Evolutionary conservation across 371 early-diverging fungal genomes (phyloP).

Genomic region (Cokeromyces recurvatus): DNA sequence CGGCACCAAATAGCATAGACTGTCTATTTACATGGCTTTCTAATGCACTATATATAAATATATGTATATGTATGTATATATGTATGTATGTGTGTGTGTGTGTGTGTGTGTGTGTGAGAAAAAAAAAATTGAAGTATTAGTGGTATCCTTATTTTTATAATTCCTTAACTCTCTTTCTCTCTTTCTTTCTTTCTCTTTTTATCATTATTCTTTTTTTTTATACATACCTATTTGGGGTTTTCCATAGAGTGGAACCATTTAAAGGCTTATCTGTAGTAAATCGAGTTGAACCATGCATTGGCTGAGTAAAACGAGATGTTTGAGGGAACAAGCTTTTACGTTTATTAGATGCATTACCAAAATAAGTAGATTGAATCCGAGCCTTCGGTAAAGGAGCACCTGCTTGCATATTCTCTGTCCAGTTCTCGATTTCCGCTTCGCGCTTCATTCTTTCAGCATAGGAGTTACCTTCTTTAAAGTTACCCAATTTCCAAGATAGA

Average conservation of each 20-base stretch:
- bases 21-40: constrained; percentile 14
- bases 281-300: constrained; percentile 37
- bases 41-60: constrained; percentile 2
- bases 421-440: constrained; percentile 54
- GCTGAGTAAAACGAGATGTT: constrained; percentile 42
- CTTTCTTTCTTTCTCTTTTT: no score
- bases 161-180: no score
- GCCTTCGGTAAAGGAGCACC: constrained; percentile 26
- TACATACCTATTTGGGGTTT: constrained; percentile 27
- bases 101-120: no score
- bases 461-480: constrained; percentile 41
- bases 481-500: constrained; percentile 59
- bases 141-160: no score
- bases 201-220: no score
- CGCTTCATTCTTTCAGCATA: constrained; percentile 53
- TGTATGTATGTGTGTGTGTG: no score
- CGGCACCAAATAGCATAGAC: constrained; percentile 6
- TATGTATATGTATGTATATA: background rate
- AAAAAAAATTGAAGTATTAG: constrained; percentile 1
- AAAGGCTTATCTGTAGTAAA: constrained; percentile 29
- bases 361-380: constrained; percentile 3
- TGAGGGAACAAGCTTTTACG: constrained; percentile 37
- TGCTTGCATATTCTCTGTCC: constrained; percentile 50
- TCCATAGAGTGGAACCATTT: constrained; percentile 29
- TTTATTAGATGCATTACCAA: constrained; percentile 4